Evolutionary conservation across 2,329 filamentous ascomycete genomes (phyloP).

Genomic region (Fusarium succisae): DNA sequence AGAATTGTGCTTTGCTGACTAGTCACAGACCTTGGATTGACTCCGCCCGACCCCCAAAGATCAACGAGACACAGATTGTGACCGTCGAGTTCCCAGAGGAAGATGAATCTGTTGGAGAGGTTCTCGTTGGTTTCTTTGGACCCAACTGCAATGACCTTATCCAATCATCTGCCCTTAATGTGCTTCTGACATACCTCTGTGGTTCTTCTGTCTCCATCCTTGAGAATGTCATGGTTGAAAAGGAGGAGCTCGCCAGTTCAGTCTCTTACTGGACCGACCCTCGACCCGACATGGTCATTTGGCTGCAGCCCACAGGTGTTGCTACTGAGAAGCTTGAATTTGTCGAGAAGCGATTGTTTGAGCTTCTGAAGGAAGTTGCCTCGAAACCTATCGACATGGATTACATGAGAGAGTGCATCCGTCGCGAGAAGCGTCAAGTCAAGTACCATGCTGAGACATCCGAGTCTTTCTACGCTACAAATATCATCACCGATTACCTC

Average conservation of each 20-base stretch:
- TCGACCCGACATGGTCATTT: slow-evolving; percentile 83
- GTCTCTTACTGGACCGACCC: slow-evolving; percentile 83
- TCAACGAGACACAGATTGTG: slow-evolving; percentile 78
- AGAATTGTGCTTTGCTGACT: slow-evolving; percentile 1
- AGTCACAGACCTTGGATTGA: slow-evolving; percentile 80
- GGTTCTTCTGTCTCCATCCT: slow-evolving; percentile 93
- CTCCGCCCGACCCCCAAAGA: slow-evolving; percentile 77
- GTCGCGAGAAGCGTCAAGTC: slow-evolving; percentile 80
- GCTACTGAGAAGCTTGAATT: slow-evolving; percentile 84
- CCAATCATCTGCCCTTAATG: slow-evolving; percentile 76
- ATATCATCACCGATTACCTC: slow-evolving; percentile 90
- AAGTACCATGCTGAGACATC: slow-evolving; percentile 86
- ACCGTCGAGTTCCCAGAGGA: slow-evolving; percentile 94
- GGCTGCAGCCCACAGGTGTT: slow-evolving; percentile 86
- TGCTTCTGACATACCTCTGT: slow-evolving; percentile 86
- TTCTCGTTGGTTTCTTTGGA: slow-evolving; percentile 86
- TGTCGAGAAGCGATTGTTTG: slow-evolving; percentile 86
- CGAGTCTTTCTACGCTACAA: slow-evolving; percentile 81
- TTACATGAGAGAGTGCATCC: slow-evolving; percentile 89
- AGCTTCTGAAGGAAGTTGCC: slow-evolving; percentile 83
- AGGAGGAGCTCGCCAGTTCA: slow-evolving; percentile 88
- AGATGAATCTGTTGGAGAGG: slow-evolving; percentile 91
- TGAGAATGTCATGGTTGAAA: slow-evolving; percentile 92
- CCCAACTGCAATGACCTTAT: slow-evolving; percentile 79
- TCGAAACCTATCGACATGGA: slow-evolving; percentile 85